phyloP scores from a whole-genome alignment of 106 monocot species.

The Dendrobium nobile region DNA sequence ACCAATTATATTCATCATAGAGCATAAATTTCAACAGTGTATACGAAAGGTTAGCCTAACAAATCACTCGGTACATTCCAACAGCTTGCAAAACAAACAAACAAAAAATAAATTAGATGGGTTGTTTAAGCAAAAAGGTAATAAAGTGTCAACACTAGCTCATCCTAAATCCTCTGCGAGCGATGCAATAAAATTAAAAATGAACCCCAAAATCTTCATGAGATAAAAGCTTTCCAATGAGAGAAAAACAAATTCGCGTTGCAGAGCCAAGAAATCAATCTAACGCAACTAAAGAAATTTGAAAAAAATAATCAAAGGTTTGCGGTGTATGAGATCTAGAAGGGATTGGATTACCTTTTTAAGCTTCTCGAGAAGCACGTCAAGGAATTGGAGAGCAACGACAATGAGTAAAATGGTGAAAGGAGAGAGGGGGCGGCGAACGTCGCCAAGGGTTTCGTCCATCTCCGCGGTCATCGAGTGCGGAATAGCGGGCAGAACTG shows the following conservation, averaged over 20 bases:
- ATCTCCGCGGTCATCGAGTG: not conserved
- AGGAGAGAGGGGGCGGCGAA: not conserved
- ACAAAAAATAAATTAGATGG: too few relatives aligned
- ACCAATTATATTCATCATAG: not conserved
- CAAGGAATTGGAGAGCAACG: not conserved
- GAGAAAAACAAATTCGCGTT: not conserved
- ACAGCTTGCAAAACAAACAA: not conserved
- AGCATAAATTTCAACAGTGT: not conserved
- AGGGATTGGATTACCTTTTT: not conserved
- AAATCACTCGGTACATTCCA: not conserved
- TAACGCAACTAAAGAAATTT: not conserved
- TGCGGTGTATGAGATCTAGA: not conserved
- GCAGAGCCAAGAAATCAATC: not conserved
- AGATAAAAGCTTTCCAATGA: not conserved
- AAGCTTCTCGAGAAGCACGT: slow-evolving; percentile 4
- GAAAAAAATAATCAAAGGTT: not conserved
- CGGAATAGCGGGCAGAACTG: too few relatives aligned
- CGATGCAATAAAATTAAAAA: not conserved
- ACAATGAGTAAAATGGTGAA: not conserved
- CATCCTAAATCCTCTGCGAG: not conserved
- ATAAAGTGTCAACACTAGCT: not conserved
- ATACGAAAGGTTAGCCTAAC: not conserved
- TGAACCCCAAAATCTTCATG: not conserved
- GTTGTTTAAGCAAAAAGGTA: not conserved
- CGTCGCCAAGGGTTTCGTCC: slow-evolving; percentile 1